phyloP scores from a whole-genome alignment of 441 rosid species.

The Rhodomyrtus psidioides region DNA sequence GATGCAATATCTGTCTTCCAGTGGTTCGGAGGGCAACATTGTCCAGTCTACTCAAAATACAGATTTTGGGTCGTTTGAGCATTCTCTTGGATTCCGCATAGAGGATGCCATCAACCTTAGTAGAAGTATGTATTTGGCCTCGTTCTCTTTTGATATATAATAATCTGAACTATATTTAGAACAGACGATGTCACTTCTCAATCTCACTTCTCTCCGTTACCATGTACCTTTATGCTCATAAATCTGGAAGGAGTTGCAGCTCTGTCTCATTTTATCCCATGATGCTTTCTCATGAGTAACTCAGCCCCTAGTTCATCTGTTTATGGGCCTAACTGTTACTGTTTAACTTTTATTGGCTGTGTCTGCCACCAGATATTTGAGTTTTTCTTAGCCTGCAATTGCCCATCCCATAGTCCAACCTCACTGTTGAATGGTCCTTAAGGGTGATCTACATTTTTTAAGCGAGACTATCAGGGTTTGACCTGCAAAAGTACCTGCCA shows the following conservation, averaged over 20 bases:
- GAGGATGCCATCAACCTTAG: slow-evolving; percentile 48
- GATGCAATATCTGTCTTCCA: slow-evolving; percentile 20
- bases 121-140: slow-evolving; percentile 29
- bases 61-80: slow-evolving; percentile 39
- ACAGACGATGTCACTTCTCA: background rate
- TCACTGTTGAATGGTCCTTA: background rate
- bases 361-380: background rate
- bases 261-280: background rate
- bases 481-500: background rate
- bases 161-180: background rate
- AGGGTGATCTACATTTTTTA: background rate
- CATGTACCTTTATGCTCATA: background rate
- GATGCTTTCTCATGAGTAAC: background rate
- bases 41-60: slow-evolving; percentile 30
- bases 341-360: background rate
- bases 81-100: slow-evolving; percentile 41
- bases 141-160: background rate
- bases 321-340: background rate
- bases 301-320: background rate
- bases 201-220: background rate
- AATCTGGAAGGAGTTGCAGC: background rate
- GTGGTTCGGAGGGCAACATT: slow-evolving; percentile 37
- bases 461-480: background rate
- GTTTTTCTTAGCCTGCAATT: background rate
- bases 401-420: background rate